Evolutionary conservation across 257 asterid species (phyloP), one percentile per base, ranked within the genome.

Genomic region (Vinca minor): DNA sequence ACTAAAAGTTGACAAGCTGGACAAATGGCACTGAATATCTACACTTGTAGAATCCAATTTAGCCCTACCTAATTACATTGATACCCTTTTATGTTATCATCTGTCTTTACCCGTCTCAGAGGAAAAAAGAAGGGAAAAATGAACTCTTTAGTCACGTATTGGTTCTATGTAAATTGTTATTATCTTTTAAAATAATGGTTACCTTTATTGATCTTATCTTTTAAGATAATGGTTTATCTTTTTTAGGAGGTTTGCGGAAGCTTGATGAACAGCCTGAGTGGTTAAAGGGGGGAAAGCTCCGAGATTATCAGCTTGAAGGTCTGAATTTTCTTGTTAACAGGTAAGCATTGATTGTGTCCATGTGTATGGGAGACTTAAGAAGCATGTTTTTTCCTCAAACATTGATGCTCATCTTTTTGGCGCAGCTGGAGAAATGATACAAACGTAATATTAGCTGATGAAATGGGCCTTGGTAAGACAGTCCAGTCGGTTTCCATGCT

Each of bases 291-390:
- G 99, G 99, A 36, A 89, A 87, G n/a, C 96, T 93, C 69, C 82
- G 99, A 63, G 99, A 93, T 83, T 93, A 93, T 82, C 99, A 93
- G 81, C 97, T 93, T 66, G 99, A 93, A 81, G 99, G 99, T 69
- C 83, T 89, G 76, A 93, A 89, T 80, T 93, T 89, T 75, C 80
- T 93, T 61, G 99, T 93, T 65, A 93, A 93, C 86, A 93, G 99
- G 99, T 93, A 83, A 64, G 85, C 48, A 64, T 45, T 64, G 63
- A 70, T 0, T 26, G 25, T 23, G 4, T 56, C 44, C n/a, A 36
- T 60, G 59, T 21, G 49, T 26, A 53, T 48, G 56, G 57, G 35
- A 11, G 41, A 44, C 57, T 23, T 18, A 44, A 21, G 26, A 17
- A 31, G 14, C 25, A 5, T 13, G 59, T 12, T n/a, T 5, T 56